These are phyloP conservation scores for Debaryomyces psychrophilus DNA, from an alignment of 1,139 yeast species.

Conservation along the genomic window DNA sequence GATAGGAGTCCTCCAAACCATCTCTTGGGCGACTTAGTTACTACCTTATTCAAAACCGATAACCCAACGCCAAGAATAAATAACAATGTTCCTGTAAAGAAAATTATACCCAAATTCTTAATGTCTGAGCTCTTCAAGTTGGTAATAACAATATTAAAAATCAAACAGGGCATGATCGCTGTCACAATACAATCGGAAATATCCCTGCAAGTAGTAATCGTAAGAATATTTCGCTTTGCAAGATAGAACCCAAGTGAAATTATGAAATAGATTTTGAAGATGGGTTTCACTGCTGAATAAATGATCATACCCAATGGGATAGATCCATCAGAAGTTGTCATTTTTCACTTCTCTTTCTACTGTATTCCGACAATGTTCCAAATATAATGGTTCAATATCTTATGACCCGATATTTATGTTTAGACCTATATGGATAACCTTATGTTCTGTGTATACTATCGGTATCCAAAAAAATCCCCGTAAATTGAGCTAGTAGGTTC, in stretches of 20 bases:
- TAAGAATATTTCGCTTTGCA: constrained; percentile 66
- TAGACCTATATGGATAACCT: not conserved
- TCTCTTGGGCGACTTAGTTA: constrained; percentile 59
- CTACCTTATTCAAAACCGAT: constrained; percentile 35
- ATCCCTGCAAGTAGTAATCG: constrained; percentile 74
- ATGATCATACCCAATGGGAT: constrained; percentile 63
- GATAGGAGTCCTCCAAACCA: constrained; percentile 83
- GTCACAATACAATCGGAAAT: constrained; percentile 73
- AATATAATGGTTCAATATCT: not conserved
- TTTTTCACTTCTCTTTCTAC: not conserved
- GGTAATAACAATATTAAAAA: constrained; percentile 73
- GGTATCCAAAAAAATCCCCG: not conserved
- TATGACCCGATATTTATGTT: not conserved
- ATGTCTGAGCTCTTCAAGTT: constrained; percentile 73
- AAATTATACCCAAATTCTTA: constrained; percentile 73
- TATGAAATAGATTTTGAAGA: constrained; percentile 80
- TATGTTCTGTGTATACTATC: not conserved
- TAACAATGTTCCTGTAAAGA: constrained; percentile 54
- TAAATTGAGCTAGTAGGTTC: not conserved
- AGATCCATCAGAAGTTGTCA: constrained; percentile 9
- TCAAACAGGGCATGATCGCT: constrained; percentile 75
- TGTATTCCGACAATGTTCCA: not conserved
- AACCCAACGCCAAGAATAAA: constrained; percentile 42
- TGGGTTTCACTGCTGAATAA: constrained; percentile 82
- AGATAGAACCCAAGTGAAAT: constrained; percentile 68